phyloP scores from a whole-genome alignment of 2,329 filamentous ascomycete species.

The Fusarium austroafricanum region DNA sequence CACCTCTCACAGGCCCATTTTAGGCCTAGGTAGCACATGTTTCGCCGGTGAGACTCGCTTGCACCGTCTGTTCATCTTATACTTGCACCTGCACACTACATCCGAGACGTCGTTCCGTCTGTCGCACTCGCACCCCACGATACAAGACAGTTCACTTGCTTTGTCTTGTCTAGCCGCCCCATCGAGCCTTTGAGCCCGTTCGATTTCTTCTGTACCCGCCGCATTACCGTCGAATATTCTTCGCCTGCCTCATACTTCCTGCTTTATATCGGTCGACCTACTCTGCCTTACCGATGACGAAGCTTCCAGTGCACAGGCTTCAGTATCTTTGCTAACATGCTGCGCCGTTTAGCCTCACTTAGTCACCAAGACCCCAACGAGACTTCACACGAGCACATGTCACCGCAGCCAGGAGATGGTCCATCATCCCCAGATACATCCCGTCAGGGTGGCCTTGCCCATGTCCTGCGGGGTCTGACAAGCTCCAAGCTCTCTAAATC shows the following conservation, averaged over 20 bases:
- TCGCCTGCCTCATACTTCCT: constrained; percentile 20
- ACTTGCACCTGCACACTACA: constrained; percentile 36
- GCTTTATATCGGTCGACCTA: constrained; percentile 30
- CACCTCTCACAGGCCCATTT: constrained; percentile 29
- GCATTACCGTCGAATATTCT: constrained; percentile 22
- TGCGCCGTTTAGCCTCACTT: constrained; percentile 47
- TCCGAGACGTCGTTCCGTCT: constrained; percentile 35
- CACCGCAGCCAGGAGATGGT: constrained; percentile 69
- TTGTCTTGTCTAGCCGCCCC: constrained; percentile 18
- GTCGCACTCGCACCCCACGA: constrained; percentile 31
- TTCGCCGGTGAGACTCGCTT: constrained; percentile 47
- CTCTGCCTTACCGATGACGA: constrained; percentile 43
- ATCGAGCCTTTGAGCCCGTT: constrained; percentile 10
- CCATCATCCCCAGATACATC: constrained; percentile 66
- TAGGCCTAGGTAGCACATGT: constrained; percentile 46
- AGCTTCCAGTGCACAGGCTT: constrained; percentile 35
- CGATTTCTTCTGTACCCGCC: constrained; percentile 8
- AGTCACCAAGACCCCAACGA: constrained; percentile 42
- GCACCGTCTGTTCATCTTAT: constrained; percentile 36
- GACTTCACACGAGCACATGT: constrained; percentile 64
- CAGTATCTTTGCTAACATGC: constrained; percentile 46
- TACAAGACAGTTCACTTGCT: constrained; percentile 23
- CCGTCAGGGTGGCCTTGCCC: constrained; percentile 67
- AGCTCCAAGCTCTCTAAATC: constrained; percentile 66
- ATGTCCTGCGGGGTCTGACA: constrained; percentile 72